Evolutionary conservation across 2,329 filamentous ascomycete species (phyloP), one percentile per base, ranked within the genome.

Genomic region (Scedosporium boydii): DNA sequence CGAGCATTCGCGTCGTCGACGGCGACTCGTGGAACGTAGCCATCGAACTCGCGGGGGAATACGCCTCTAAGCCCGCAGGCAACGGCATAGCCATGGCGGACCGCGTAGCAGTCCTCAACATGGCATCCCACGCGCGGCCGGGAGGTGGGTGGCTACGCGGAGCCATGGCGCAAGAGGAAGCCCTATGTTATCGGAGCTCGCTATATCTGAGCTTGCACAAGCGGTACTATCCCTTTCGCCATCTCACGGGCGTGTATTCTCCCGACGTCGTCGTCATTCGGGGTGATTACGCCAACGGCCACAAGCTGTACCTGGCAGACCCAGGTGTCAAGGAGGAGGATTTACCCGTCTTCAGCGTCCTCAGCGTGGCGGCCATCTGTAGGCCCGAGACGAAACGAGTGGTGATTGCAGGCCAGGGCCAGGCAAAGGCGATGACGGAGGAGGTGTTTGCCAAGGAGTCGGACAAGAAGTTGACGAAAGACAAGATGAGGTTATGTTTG

Each of bases 81-180:
- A 3, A 67, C 66, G 55, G 71, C 71, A 26, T 21, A 18, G 44
- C 12, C 14, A 34, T 34, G 55, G 55, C 59, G 6, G 14, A 59
- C 4, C 70, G 73, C 6, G 79, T 87, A n/a, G 82, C 80, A 38
- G 78, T 89, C 26, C 75, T 90, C 63, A 90, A 89, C 68, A 84
- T 89, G 74, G 87, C 87, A 16, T 88, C 83, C 59, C 78, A 82
- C 57, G 67, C 71, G 3, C 71, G 68, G 14, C 78, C 83, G 0
- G 87, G 87, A n/a, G 87, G 87, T 21, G 86, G 85, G 18, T 90
- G 86, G 80, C 69, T 80, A 4, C 78, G 78, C 44, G 87, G 87
- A 42, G 77, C 84, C 62, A 72, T 82, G 34, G 87, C 87, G 0
- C 87, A 90, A 71, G 87, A 90, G 73, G 87, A 90, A 74, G 80